Percentiles rank a stretch among this genome's conserved stretches.
Conservation (phyloP, 1,139 yeast species). For the Debaryomyces nepalensis region DNA sequence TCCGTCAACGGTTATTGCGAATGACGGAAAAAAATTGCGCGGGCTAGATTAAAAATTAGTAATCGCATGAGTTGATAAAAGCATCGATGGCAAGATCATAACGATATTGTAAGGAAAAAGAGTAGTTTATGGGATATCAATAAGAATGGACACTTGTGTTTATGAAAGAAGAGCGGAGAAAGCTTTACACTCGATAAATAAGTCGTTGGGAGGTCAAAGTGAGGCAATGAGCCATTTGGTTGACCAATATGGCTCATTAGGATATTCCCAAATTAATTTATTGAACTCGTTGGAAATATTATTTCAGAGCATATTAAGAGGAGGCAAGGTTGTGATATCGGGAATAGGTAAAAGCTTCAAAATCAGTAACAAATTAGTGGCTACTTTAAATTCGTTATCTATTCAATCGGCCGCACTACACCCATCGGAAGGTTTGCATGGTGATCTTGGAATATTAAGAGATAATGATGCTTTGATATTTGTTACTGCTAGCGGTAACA, state of each 20-base stretch:
- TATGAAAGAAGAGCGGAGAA: slow-evolving; percentile 7
- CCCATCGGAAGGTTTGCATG: slow-evolving; percentile 89
- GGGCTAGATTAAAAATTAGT: slow-evolving; percentile 4
- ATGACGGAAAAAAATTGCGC: neutral
- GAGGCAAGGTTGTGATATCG: slow-evolving; percentile 73
- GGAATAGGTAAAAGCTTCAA: slow-evolving; percentile 88
- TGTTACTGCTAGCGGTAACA: slow-evolving; percentile 81
- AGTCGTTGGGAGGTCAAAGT: slow-evolving; percentile 37
- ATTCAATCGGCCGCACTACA: slow-evolving; percentile 71
- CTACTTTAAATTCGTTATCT: slow-evolving; percentile 81
- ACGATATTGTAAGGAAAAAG: neutral
- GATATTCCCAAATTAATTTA: slow-evolving; percentile 55
- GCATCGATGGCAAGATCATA: neutral
- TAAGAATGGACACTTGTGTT: slow-evolving; percentile 1
- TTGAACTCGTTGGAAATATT: slow-evolving; percentile 54
- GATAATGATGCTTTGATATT: slow-evolving; percentile 67
- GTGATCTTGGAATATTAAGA: slow-evolving; percentile 77
- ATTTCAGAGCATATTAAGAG: slow-evolving; percentile 48
- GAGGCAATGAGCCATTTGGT: slow-evolving; percentile 40
- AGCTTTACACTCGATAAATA: slow-evolving; percentile 26
- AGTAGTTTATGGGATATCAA: neutral
- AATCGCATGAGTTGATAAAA: neutral
- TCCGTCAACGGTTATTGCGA: slow-evolving; percentile 6
- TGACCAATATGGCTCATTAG: slow-evolving; percentile 36
- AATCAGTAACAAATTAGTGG: slow-evolving; percentile 76